Percentiles rank a stretch among this genome's conserved stretches.
These are phyloP conservation scores for Fomitopsis pulvina DNA, from an alignment of 768 basidiomycete genomes.

Conservation along the genomic window DNA sequence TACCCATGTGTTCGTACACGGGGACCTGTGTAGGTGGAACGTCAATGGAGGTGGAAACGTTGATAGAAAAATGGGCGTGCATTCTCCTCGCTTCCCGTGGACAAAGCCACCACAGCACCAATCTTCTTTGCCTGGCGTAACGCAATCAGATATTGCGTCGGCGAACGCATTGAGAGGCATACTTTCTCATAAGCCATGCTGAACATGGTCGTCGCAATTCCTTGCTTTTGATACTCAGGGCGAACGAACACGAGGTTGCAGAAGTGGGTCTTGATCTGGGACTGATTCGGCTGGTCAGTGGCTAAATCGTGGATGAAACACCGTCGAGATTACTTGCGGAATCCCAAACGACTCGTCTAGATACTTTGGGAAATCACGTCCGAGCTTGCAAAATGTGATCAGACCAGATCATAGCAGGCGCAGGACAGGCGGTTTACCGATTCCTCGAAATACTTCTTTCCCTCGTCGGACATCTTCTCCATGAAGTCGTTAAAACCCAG, in stretches of 20 bases:
- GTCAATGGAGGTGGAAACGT: no score
- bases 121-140: slow-evolving; percentile 7
- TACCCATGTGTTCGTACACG: slow-evolving; percentile 14
- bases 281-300: no score
- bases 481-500: slow-evolving; percentile 12
- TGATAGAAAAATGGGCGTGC: no score
- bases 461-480: slow-evolving; percentile 12
- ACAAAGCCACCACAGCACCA: slow-evolving; percentile 3
- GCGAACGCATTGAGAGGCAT: no score
- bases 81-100: slow-evolving; percentile 3
- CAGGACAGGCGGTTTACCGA: slow-evolving; percentile 2
- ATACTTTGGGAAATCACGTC: not conserved
- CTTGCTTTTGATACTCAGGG: slow-evolving; percentile 12
- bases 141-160: no score
- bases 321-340: slow-evolving; percentile 6
- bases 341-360: not conserved
- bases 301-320: no score
- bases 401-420: no score
- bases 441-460: slow-evolving; percentile 9
- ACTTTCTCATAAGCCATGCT: slow-evolving; percentile 7
- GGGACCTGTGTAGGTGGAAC: no score
- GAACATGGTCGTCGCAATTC: slow-evolving; percentile 9
- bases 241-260: slow-evolving; percentile 12
- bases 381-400: not conserved
- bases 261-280: slow-evolving; percentile 10